Evolutionary conservation across 106 monocot genomes (phyloP).

Genomic region (Dendrobium huoshanense): DNA sequence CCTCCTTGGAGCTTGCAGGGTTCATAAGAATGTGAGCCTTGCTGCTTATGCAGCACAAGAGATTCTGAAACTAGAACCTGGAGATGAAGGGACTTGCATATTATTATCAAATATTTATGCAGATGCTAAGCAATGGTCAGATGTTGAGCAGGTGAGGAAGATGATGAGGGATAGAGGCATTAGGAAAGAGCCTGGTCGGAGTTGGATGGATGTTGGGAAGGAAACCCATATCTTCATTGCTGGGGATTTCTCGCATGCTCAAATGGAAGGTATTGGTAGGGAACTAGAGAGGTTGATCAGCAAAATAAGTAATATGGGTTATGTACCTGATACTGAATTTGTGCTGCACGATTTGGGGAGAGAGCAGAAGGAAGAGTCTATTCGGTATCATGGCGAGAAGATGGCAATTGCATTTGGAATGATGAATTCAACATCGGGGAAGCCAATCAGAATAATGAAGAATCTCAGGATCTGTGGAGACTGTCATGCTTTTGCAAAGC

Average conservation of each 20-base stretch:
- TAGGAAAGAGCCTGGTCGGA: slow-evolving; percentile 69
- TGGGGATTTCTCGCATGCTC: slow-evolving; percentile 54
- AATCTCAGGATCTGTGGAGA: slow-evolving; percentile 67
- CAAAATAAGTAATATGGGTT: slow-evolving; percentile 29
- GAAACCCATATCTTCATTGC: slow-evolving; percentile 46
- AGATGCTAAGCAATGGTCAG: slow-evolving; percentile 40
- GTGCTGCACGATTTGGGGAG: slow-evolving; percentile 51
- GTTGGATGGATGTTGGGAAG: slow-evolving; percentile 63
- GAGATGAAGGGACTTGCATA: slow-evolving; percentile 57
- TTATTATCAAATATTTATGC: slow-evolving; percentile 65
- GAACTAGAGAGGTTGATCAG: slow-evolving; percentile 41
- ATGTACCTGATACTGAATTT: slow-evolving; percentile 41
- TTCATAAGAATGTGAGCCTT: slow-evolving; percentile 35
- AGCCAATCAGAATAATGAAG: slow-evolving; percentile 52
- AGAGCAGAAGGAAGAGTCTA: slow-evolving; percentile 45
- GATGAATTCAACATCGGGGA: slow-evolving; percentile 35
- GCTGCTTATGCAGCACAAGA: slow-evolving; percentile 45
- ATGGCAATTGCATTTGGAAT: slow-evolving; percentile 53
- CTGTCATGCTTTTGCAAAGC: slow-evolving; percentile 58
- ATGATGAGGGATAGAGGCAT: slow-evolving; percentile 45
- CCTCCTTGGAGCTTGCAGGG: slow-evolving; percentile 59
- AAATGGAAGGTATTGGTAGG: slow-evolving; percentile 20
- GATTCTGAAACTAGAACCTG: slow-evolving; percentile 53
- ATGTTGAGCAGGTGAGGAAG: slow-evolving; percentile 43
- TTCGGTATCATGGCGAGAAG: slow-evolving; percentile 54